Base-by-base conservation (phyloP, 2,329 filamentous ascomycete species). In the Pseudogymnoascus sp. region DNA sequence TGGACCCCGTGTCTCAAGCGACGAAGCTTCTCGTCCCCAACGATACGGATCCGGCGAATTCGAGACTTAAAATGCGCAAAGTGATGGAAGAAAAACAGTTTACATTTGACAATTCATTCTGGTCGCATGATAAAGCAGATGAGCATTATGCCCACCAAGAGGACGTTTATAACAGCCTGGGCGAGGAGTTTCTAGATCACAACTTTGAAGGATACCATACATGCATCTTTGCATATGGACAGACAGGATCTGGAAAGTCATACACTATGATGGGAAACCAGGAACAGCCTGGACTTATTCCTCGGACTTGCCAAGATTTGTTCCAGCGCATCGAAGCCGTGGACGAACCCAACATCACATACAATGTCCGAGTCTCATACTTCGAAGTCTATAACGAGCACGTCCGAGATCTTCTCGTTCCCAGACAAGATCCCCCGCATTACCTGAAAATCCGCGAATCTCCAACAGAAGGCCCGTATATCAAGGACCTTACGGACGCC, bases 361-460 rank as follows among this genome's bases (percentile, higher is more conserved):
- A 96, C 79, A 94, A 92, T 68, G 94, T 99, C 65, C 88, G 94
- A 64, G 94, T 97, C 26, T 96, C 92, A 3, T 99, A 99, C 76
- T 97, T 99, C 70, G 94, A 99, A 72, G 94, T 99, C 63, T 99
- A 99, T 81, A 99, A 99, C 74, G 94, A 99, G 75, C 94, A 97
- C 74, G 94, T 99, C 57, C 89, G 94, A 61, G 94, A 99, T 71
- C 78, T 99, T 34, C 82, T 99, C 48, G 88, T 91, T 0, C 89
- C 92, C 9, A 81, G 88, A 26, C 70, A 76, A 8, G 88, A 89
- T 63, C 80, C 89, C 4, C 89, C 92, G 1, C 87, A 95, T 71
- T 96, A 97, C 72, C 87, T 99, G 68, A 96, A 96, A 75, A 96
- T 99, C 69, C 87, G 94, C 69, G 94, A 99, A 76, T 95, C 90